Percentiles rank a stretch among this genome's conserved stretches.
Evolutionary conservation across 2,329 filamentous ascomycete species (phyloP).

Genomic region (Ploettnerulaceae sp.): DNA sequence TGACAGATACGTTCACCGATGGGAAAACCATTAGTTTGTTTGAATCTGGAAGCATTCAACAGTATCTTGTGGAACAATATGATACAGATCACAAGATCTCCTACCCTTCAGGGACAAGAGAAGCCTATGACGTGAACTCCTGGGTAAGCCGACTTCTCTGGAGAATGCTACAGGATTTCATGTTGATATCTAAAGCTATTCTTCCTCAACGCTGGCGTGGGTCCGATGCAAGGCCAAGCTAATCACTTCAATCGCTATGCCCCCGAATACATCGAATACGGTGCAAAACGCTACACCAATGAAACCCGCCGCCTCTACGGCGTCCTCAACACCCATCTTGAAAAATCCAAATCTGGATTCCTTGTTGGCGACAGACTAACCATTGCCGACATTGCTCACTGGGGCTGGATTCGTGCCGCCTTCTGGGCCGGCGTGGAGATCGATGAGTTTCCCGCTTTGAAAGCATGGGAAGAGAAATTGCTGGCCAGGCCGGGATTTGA

Average conservation of each 20-base stretch:
- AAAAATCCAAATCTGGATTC: conserved; percentile 50
- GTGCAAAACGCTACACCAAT: conserved; percentile 74
- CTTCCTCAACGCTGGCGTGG: conserved; percentile 75
- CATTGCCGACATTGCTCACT: conserved; percentile 74
- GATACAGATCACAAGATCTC: conserved; percentile 78
- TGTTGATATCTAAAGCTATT: conserved; percentile 43
- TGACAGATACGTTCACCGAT: conserved; percentile 74
- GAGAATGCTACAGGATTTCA: neutral
- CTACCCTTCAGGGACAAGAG: conserved; percentile 65
- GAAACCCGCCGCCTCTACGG: conserved; percentile 80
- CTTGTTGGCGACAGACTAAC: conserved; percentile 65
- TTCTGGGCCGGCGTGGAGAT: conserved; percentile 58
- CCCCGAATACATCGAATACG: conserved; percentile 77
- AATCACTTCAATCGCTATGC: conserved; percentile 84
- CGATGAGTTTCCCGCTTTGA: conserved; percentile 68
- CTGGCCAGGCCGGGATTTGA: conserved; percentile 65
- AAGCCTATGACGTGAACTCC: conserved; percentile 74
- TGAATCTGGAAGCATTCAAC: conserved; percentile 77
- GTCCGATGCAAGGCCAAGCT: conserved; percentile 61
- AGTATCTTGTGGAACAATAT: conserved; percentile 79
- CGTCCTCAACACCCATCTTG: conserved; percentile 68
- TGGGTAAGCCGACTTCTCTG: conserved; percentile 51
- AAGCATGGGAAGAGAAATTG: conserved; percentile 72
- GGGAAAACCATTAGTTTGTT: conserved; percentile 72
- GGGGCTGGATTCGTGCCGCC: conserved; percentile 44